Percentiles rank a stretch among this genome's conserved stretches.
phyloP scores from a whole-genome alignment of 1,284 basidiomycete species.

The Ceratobasidium sp. region DNA sequence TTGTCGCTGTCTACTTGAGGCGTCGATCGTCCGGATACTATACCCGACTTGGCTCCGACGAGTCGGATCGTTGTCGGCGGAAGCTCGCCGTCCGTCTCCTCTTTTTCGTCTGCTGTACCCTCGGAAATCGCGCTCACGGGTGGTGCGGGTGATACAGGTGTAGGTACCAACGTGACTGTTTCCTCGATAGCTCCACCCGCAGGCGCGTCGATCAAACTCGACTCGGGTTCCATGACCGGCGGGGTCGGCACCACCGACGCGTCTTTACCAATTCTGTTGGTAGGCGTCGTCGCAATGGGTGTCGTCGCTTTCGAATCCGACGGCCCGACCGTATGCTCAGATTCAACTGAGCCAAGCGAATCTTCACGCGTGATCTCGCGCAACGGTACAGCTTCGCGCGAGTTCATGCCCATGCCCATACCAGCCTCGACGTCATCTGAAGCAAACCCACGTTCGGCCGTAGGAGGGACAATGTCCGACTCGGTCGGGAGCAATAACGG shows the following conservation, averaged over 20 bases:
- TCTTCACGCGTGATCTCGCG: conserved; percentile 59
- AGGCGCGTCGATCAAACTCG: conserved; percentile 39
- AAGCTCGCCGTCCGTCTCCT: conserved; percentile 16
- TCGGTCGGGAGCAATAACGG: conserved; percentile 76
- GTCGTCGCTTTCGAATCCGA: conserved; percentile 53
- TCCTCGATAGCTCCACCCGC: conserved; percentile 16
- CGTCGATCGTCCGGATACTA: background rate
- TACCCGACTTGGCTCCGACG: conserved; percentile 15
- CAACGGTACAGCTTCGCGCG: conserved; percentile 59
- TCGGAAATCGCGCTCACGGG: background rate
- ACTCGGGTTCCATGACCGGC: conserved; percentile 30
- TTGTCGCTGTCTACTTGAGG: conserved; percentile 24
- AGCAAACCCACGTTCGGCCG: conserved; percentile 64
- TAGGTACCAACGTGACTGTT: conserved; percentile 17
- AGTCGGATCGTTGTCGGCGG: conserved; percentile 37
- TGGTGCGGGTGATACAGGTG: conserved; percentile 24
- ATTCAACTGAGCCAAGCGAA: conserved; percentile 29
- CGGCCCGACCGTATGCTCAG: conserved; percentile 46
- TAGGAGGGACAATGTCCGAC: conserved; percentile 69
- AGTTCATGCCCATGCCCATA: conserved; percentile 58
- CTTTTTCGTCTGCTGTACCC: conserved; percentile 17
- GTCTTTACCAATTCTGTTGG: background rate
- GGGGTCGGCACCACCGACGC: background rate
- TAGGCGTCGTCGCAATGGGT: background rate
- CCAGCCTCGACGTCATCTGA: conserved; percentile 73